Conservation (phyloP, 768 basidiomycete genomes). For the Amanita pseudoporphyria region DNA sequence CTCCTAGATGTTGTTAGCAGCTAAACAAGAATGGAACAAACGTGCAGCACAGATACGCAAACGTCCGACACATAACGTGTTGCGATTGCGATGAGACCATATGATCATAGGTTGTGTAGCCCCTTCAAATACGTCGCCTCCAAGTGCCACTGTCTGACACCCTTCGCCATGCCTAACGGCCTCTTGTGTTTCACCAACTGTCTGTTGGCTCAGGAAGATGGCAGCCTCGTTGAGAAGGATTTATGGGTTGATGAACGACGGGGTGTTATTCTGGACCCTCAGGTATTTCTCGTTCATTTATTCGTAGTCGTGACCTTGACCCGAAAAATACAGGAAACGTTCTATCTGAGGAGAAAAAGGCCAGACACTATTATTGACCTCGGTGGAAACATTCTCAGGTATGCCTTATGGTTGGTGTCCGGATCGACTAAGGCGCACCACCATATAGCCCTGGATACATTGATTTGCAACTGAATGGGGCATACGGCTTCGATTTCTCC, state of each 20-base stretch:
- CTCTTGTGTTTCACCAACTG: constrained; percentile 87
- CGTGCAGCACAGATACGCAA: not conserved
- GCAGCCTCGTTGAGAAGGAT: constrained; percentile 61
- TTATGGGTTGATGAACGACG: constrained; percentile 73
- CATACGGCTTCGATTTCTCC: constrained; percentile 82
- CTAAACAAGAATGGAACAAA: not conserved
- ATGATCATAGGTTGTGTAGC: not conserved
- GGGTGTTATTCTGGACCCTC: constrained; percentile 69
- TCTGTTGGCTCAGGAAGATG: constrained; percentile 70
- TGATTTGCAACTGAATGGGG: constrained; percentile 88
- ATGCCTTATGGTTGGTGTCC: constrained; percentile 5
- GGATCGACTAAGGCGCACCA: not conserved
- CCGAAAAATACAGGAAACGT: constrained; percentile 48
- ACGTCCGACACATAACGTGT: not conserved
- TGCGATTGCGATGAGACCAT: no score
- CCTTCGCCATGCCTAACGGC: constrained; percentile 45
- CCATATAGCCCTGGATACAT: constrained; percentile 66
- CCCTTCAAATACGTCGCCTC: not conserved
- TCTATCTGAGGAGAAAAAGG: constrained; percentile 50
- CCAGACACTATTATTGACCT: constrained; percentile 61
- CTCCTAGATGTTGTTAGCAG: no score
- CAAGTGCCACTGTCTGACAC: not conserved
- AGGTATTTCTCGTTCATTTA: constrained; percentile 30
- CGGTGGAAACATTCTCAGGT: constrained; percentile 71
- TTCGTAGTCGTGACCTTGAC: constrained; percentile 7